These are phyloP conservation scores for Daldinia childiae DNA, from an alignment of 495 filamentous ascomycete species.

Conservation along the genomic window DNA sequence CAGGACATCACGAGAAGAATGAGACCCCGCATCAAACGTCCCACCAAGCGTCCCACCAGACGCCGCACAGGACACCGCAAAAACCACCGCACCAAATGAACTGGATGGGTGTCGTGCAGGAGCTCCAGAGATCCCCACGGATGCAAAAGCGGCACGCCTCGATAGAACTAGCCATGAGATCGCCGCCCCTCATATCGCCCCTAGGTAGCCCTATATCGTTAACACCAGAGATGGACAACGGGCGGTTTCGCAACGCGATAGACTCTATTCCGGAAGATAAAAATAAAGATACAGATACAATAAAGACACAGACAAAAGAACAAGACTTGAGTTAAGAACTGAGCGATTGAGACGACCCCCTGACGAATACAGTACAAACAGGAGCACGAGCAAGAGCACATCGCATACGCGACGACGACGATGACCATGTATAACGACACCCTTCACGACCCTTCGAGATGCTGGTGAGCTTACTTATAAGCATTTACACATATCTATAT, in stretches of 20 bases:
- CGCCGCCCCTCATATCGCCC: constrained; percentile 39
- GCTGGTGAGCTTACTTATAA: constrained; percentile 31
- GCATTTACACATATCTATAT: constrained; percentile 31
- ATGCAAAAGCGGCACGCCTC: constrained; percentile 62
- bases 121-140: constrained; percentile 61
- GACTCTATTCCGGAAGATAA: constrained; percentile 31
- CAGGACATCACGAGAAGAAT: constrained; percentile 34
- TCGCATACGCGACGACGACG: constrained; percentile 9
- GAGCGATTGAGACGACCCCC: constrained; percentile 1
- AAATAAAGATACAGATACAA: neutral
- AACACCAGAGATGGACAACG: constrained; percentile 30
- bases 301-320: constrained; percentile 25
- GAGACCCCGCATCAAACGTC: constrained; percentile 11
- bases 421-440: constrained; percentile 17
- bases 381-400: neutral
- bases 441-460: constrained; percentile 14
- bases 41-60: constrained; percentile 49
- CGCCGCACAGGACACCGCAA: constrained; percentile 35
- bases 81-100: constrained; percentile 50
- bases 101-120: constrained; percentile 64
- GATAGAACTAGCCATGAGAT: constrained; percentile 59
- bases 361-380: neutral
- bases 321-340: neutral
- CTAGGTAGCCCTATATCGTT: constrained; percentile 35
- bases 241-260: constrained; percentile 23